Evolutionary conservation across 495 filamentous ascomycete species (phyloP).

Genomic region (Aeminium ludgeri): DNA sequence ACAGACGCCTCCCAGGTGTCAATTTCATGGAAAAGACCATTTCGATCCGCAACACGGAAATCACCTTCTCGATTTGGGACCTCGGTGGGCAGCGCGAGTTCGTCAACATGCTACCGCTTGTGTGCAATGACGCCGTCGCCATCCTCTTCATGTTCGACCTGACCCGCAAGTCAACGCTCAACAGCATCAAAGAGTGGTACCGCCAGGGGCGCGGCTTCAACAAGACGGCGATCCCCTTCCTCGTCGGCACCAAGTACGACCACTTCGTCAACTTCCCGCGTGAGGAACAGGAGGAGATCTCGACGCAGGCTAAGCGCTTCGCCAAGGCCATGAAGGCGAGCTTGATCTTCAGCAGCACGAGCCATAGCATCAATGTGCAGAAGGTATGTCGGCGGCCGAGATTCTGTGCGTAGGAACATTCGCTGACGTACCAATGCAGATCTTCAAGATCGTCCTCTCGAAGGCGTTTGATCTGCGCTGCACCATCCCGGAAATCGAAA

Average conservation of each 20-base stretch:
- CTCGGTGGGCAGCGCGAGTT: conserved; percentile 95
- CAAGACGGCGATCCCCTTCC: conserved; percentile 94
- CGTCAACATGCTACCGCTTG: conserved; percentile 96
- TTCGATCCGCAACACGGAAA: conserved; percentile 97
- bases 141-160: conserved; percentile 99
- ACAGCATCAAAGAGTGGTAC: conserved; percentile 99
- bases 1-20: conserved; percentile 38
- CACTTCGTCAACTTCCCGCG: conserved; percentile 96
- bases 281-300: conserved; percentile 96
- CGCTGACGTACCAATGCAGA: conserved; percentile 37
- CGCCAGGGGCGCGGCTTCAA: conserved; percentile 95
- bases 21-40: conserved; percentile 99
- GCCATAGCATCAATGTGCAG: conserved; percentile 97
- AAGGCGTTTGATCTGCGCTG: conserved; percentile 98
- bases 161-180: conserved; percentile 91
- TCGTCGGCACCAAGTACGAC: conserved; percentile 96
- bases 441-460: conserved; percentile 97
- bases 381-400: conserved; percentile 43
- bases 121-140: conserved; percentile 96
- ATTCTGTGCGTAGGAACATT: background rate
- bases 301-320: conserved; percentile 88
- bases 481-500: conserved; percentile 96
- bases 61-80: conserved; percentile 99
- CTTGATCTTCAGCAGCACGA: conserved; percentile 95
- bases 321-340: conserved; percentile 96